Evolutionary conservation across 768 basidiomycete species (phyloP).

Genomic region (Trametes sanguinea): DNA sequence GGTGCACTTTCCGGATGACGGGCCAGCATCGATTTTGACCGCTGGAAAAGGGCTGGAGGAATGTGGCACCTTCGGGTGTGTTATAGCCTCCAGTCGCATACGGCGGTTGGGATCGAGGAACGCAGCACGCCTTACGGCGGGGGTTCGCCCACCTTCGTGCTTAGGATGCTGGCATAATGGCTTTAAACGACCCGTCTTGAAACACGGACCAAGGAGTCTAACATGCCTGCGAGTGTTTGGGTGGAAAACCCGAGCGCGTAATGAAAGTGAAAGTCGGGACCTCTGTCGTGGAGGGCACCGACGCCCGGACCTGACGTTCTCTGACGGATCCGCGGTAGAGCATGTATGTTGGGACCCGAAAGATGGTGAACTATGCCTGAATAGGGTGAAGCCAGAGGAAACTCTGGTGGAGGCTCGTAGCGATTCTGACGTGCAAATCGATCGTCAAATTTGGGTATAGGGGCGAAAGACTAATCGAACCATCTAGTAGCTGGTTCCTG

Average conservation of each 20-base stretch:
- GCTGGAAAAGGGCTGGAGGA: conserved; percentile 58
- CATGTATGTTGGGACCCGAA: conserved; percentile 86
- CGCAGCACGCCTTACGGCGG: conserved; percentile 59
- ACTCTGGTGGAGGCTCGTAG: conserved; percentile 95
- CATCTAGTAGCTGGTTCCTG: conserved; percentile 93
- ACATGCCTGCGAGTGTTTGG: conserved; percentile 81
- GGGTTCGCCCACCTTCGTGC: conserved; percentile 56
- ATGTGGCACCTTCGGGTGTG: conserved; percentile 68
- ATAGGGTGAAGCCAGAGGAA: conserved; percentile 94
- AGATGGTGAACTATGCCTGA: conserved; percentile 90
- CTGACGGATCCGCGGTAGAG: conserved; percentile 78
- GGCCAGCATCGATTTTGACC: conserved; percentile 71
- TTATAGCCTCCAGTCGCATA: conserved; percentile 63
- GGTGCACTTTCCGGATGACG: conserved; percentile 40
- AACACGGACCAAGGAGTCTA: conserved; percentile 88
- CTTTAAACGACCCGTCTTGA: conserved; percentile 82
- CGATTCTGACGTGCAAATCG: conserved; percentile 96
- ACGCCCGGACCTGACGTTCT: conserved; percentile 75
- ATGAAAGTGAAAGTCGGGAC: conserved; percentile 73
- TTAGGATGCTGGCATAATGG: conserved; percentile 79
- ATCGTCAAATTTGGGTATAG: conserved; percentile 95
- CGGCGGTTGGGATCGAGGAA: conserved; percentile 60
- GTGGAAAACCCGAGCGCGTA: conserved; percentile 65
- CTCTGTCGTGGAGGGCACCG: conserved; percentile 67
- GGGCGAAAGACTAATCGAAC: conserved; percentile 96